Evolutionary conservation across 1,284 basidiomycete species (phyloP), one percentile per base, ranked within the genome.

Genomic region (Meira miltonrushii): DNA sequence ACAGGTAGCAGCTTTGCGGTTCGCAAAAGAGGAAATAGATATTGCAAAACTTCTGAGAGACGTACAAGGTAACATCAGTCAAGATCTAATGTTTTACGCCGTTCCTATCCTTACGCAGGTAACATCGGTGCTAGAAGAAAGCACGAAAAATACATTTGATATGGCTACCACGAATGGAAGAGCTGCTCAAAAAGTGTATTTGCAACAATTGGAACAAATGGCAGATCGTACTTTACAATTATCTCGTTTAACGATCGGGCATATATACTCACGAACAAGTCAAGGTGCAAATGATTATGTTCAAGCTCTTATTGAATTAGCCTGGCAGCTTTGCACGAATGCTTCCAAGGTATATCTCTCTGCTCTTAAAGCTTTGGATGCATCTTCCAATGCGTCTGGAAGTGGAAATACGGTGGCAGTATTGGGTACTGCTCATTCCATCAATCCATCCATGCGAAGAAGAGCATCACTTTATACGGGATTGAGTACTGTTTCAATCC

Each of bases 361-460:
- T 21, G 65, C 67, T 2, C 55, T 69, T 7, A 51, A 61, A 37
- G 59, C 67, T 5, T 61, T 71, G 11, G 65, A 68, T 43, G 64
- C 68, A 19, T 48, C 46, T 48, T 48, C 46, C 5, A 33, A 33
- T 33, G 40, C 59, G 1, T 48, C 55, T 8, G 59, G 61, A 3
- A 55, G 58, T 33, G 60, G 61, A 2, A 19, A 2, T 13, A 43
- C 55, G 1, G 57, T 62, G 3, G 68, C 57, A 9, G 64, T 68
- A 15, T 49, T 71, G 19, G 69, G 69, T 2, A 62, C 61, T 33
- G 55, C 59, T 23, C 66, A 71, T 55, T 61, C 67, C 0, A 67
- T 64, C 21, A 71, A 67, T 28, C 61, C 67, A 0, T 65, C 69
- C 10, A 65, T 64, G 19, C 56, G 69, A 25, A 60, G 63, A 17